Conservation (phyloP, 306 rosid species). For the Ormosia semicastrata region DNA sequence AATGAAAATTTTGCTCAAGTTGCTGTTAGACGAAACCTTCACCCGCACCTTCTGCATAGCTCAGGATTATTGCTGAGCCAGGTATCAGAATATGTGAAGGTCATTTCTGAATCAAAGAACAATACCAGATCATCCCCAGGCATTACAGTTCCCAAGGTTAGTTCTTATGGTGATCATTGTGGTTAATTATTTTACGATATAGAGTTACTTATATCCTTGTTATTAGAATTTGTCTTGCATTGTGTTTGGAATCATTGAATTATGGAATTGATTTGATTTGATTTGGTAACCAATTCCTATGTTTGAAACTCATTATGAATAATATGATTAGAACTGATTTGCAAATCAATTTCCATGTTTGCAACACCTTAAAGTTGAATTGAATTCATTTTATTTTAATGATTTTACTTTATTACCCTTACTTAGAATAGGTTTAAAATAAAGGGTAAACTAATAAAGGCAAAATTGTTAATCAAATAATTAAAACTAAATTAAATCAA, state of each 20-base stretch:
- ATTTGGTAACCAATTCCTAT: neutral
- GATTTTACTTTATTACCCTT: neutral
- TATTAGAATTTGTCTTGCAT: neutral
- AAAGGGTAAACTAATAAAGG: neutral
- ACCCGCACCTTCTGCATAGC: conserved; percentile 72
- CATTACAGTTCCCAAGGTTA: conserved; percentile 79
- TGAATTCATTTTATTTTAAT: neutral
- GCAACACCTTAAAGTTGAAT: neutral
- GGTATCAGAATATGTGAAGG: conserved; percentile 67
- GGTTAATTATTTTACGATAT: neutral
- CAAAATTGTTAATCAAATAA: neutral
- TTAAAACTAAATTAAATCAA: neutral
- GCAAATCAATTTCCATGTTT: neutral
- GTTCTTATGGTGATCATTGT: conserved; percentile 15
- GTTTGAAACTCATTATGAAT: neutral
- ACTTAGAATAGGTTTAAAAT: neutral
- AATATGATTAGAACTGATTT: neutral
- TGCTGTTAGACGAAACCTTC: conserved; percentile 68
- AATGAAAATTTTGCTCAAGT: conserved; percentile 87
- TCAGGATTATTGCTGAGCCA: conserved; percentile 65
- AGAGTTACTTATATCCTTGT: conserved; percentile 2
- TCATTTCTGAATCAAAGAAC: conserved; percentile 43
- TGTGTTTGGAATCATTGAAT: neutral
- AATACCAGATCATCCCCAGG: conserved; percentile 38
- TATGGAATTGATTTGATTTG: neutral